Evolutionary conservation across 2,329 filamentous ascomycete genomes (phyloP).

Genomic region (Aureobasidium melanogenum): DNA sequence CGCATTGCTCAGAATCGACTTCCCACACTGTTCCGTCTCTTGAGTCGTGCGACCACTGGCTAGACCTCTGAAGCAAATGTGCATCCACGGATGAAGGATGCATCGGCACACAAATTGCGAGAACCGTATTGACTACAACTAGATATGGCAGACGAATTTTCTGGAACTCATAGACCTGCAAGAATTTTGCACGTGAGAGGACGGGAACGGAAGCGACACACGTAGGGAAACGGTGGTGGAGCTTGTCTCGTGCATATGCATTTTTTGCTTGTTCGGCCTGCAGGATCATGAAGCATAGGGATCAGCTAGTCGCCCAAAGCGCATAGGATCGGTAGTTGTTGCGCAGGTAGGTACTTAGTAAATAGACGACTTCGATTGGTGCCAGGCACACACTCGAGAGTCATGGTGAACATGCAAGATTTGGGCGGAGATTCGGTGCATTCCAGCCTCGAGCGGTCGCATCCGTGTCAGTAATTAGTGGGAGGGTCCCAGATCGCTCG

Average conservation of each 20-base stretch:
- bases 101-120: neutral
- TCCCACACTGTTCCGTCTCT: neutral
- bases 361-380: neutral
- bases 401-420: neutral
- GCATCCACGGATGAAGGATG: neutral
- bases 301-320: neutral
- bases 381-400: neutral
- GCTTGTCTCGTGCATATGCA: constrained; percentile 5
- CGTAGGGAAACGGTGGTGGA: neutral
- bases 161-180: neutral
- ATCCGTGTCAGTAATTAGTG: neutral
- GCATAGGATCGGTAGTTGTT: neutral
- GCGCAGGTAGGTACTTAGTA: neutral
- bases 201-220: neutral
- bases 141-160: neutral
- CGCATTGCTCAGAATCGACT: neutral
- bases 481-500: neutral
- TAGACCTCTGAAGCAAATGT: neutral
- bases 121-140: too few relatives aligned
- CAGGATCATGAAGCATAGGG: neutral
- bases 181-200: neutral
- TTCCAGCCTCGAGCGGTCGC: neutral
- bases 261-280: constrained; percentile 4
- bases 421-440: neutral
- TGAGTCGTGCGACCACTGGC: neutral